phyloP scores from a whole-genome alignment of 192 early-diverging fungal species.

The Obelidium mucronatum region DNA sequence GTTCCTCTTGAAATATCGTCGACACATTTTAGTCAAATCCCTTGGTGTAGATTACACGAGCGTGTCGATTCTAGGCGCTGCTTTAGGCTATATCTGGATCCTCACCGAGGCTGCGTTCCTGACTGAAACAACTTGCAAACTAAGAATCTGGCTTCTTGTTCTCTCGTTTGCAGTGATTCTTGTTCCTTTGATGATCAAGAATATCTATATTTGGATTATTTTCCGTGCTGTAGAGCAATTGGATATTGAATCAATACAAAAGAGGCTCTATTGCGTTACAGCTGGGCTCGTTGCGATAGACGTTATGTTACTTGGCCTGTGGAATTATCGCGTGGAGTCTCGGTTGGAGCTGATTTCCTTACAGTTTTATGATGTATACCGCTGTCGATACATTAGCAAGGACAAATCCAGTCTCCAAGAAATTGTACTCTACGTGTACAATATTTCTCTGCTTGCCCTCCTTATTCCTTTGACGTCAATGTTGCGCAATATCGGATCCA shows the following conservation, averaged over 20 bases:
- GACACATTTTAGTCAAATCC: neutral
- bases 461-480: neutral
- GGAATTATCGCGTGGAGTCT: neutral
- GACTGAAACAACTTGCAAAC: neutral
- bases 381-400: neutral
- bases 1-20: neutral
- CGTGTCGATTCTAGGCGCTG: neutral
- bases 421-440: neutral
- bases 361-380: neutral
- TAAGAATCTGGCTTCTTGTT: neutral
- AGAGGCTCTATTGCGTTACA: neutral
- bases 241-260: neutral
- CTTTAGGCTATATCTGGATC: neutral
- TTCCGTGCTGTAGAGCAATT: neutral
- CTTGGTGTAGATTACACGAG: neutral
- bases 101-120: neutral
- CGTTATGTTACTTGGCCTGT: neutral
- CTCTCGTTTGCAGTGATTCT: neutral
- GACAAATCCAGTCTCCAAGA: neutral
- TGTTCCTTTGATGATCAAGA: neutral
- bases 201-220: conserved; percentile 10
- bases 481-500: neutral
- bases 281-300: neutral
- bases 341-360: neutral
- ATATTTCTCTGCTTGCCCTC: neutral